Evolutionary conservation across 768 basidiomycete species (phyloP).

Genomic region (Phylloporus sp.): DNA sequence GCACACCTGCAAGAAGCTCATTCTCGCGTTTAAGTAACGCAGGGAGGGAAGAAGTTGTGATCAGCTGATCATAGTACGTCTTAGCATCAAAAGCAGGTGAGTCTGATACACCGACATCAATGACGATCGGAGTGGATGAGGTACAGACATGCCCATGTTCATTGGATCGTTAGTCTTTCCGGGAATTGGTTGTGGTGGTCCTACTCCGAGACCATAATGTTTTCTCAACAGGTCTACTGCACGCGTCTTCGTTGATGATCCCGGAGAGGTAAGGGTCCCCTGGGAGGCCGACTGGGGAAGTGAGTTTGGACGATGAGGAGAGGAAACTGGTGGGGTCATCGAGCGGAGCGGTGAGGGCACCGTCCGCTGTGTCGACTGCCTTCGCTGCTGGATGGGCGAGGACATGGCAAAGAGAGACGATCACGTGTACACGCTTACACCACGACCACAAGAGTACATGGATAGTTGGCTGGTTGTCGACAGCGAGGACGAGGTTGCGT

Average conservation of each 20-base stretch:
- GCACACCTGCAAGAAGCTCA: conserved; percentile 66
- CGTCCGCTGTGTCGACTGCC: conserved; percentile 31
- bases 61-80: conserved; percentile 80
- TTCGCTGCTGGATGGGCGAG: conserved; percentile 15
- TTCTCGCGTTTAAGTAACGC: conserved; percentile 76
- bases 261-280: conserved; percentile 25
- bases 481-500: conserved; percentile 39
- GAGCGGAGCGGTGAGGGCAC: conserved; percentile 47
- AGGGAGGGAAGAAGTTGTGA: conserved; percentile 74
- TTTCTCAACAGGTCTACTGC: conserved; percentile 78
- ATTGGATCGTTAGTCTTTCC: conserved; percentile 68
- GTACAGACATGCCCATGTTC: conserved; percentile 59
- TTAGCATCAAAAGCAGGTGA: conserved; percentile 80
- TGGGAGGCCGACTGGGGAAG: conserved; percentile 22
- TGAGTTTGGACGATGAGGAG: conserved; percentile 13
- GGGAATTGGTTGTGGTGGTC: conserved; percentile 58
- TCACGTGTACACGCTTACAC: conserved; percentile 22
- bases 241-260: conserved; percentile 43
- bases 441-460: conserved; percentile 9
- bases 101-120: conserved; percentile 42
- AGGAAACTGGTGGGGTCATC: conserved; percentile 30
- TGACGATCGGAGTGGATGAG: neutral
- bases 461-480: conserved; percentile 47
- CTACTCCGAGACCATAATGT: conserved; percentile 83
- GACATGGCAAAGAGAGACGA: conserved; percentile 17